phyloP scores from a whole-genome alignment of 2,329 filamentous ascomycete genomes.

The Zymoseptoria tritici region DNA sequence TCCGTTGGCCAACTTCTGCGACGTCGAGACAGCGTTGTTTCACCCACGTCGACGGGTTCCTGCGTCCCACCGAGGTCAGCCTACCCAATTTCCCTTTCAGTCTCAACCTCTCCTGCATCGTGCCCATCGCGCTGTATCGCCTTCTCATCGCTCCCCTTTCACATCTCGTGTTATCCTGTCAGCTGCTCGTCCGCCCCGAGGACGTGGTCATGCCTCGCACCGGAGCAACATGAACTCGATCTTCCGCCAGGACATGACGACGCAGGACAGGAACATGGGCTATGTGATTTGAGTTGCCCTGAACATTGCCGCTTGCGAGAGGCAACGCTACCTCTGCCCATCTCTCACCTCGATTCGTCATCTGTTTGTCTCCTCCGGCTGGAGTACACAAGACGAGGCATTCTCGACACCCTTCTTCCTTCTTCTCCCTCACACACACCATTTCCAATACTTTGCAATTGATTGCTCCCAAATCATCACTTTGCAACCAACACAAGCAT shows the following conservation, averaged over 20 bases:
- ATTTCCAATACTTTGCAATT: not conserved
- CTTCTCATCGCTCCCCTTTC: slow-evolving; percentile 1
- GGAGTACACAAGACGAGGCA: not conserved
- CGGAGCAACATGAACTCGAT: not conserved
- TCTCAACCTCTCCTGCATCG: not conserved
- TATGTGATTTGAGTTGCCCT: not conserved
- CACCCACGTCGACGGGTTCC: slow-evolving; percentile 6
- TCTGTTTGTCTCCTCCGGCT: not conserved
- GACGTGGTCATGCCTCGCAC: not conserved
- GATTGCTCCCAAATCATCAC: not conserved
- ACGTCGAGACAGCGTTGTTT: not conserved
- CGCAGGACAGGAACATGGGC: not conserved
- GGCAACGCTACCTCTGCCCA: not conserved
- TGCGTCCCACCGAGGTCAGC: slow-evolving; percentile 19
- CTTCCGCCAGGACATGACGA: not conserved
- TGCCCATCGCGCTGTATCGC: slow-evolving; percentile 4
- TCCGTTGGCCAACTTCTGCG: not conserved
- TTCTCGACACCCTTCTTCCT: not conserved
- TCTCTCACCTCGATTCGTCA: not conserved
- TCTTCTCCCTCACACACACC: not conserved
- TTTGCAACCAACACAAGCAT: slow-evolving; percentile 2
- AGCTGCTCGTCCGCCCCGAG: not conserved
- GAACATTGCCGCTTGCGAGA: not conserved
- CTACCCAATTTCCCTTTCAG: not conserved
- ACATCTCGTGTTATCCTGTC: slow-evolving; percentile 10